Evolutionary conservation across 352 stramenopile species (phyloP).

Genomic region (Aphanomyces astaci): DNA sequence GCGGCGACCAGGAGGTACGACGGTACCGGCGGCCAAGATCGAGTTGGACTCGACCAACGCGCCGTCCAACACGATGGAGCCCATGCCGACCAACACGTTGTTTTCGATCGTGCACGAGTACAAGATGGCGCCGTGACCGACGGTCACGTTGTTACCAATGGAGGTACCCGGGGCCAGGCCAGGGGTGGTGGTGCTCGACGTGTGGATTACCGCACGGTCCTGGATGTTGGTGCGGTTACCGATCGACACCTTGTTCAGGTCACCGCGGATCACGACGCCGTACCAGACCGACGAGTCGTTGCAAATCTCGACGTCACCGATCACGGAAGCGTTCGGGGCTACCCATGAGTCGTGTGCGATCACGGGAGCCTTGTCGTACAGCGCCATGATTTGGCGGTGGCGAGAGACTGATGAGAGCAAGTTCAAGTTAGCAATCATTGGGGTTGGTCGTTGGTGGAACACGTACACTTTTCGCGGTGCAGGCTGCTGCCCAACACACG

Average conservation of each 20-base stretch:
- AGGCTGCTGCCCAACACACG: conserved; percentile 79
- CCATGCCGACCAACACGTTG: conserved; percentile 95
- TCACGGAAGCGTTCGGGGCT: conserved; percentile 94
- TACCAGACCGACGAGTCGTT: conserved; percentile 94
- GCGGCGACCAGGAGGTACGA: conserved; percentile 81
- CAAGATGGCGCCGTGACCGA: conserved; percentile 91
- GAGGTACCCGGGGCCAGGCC: conserved; percentile 76
- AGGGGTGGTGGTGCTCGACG: conserved; percentile 68
- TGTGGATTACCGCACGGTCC: conserved; percentile 93
- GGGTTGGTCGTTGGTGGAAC: no score
- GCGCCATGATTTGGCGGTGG: conserved; percentile 88
- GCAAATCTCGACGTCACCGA: conserved; percentile 93
- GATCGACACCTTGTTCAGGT: conserved; percentile 90
- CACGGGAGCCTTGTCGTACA: conserved; percentile 88
- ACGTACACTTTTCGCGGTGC: conserved; percentile 85
- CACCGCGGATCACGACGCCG: conserved; percentile 92
- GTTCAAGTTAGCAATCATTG: no score
- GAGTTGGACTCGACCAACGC: conserved; percentile 89
- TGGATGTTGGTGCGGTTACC: conserved; percentile 95
- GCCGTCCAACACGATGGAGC: conserved; percentile 89
- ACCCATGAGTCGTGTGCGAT: conserved; percentile 90
- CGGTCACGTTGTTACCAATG: conserved; percentile 94
- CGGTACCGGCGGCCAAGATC: conserved; percentile 92
- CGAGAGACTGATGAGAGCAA: conserved; percentile 80
- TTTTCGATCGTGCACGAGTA: conserved; percentile 96